A percentile compares a stretch with the other conserved stretches of the same genome.
Conservation (phyloP, 129 eudicot genomes). For the Chrysanthemum makinoi region DNA sequence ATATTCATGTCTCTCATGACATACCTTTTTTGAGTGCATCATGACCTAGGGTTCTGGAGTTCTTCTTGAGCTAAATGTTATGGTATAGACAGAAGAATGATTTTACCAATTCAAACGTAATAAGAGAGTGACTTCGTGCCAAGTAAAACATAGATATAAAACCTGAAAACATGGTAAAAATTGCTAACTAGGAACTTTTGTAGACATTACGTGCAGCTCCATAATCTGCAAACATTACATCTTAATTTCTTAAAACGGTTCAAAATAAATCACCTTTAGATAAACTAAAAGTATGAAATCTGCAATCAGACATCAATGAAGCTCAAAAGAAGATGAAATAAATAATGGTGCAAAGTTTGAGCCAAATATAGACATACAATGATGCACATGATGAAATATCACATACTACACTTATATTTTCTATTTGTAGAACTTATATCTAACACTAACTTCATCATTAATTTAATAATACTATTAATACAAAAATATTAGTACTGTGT, state of each 20-base stretch:
- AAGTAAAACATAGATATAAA: conserved; percentile 4
- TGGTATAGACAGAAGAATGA: too few relatives aligned
- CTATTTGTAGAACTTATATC: not conserved
- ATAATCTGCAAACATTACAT: too few relatives aligned
- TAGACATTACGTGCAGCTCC: not conserved
- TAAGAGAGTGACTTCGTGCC: not conserved
- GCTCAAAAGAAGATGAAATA: not conserved
- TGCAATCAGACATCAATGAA: too few relatives aligned
- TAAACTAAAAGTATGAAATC: too few relatives aligned
- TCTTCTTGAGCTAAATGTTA: not conserved
- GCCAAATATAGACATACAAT: not conserved
- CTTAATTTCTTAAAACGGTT: too few relatives aligned
- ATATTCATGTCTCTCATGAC: not conserved
- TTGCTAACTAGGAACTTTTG: conserved; percentile 1
- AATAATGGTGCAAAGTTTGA: not conserved
- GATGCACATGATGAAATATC: not conserved
- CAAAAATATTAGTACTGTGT: not conserved
- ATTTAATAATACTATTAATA: not conserved
- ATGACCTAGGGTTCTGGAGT: not conserved
- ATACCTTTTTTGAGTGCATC: not conserved
- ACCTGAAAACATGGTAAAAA: not conserved
- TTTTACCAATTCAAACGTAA: not conserved
- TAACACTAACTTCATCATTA: not conserved
- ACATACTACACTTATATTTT: conserved; percentile 5
- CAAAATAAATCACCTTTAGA: too few relatives aligned